Evolutionary conservation across 2,329 filamentous ascomycete species (phyloP).

Genomic region (Cladorrhinum sp.): DNA sequence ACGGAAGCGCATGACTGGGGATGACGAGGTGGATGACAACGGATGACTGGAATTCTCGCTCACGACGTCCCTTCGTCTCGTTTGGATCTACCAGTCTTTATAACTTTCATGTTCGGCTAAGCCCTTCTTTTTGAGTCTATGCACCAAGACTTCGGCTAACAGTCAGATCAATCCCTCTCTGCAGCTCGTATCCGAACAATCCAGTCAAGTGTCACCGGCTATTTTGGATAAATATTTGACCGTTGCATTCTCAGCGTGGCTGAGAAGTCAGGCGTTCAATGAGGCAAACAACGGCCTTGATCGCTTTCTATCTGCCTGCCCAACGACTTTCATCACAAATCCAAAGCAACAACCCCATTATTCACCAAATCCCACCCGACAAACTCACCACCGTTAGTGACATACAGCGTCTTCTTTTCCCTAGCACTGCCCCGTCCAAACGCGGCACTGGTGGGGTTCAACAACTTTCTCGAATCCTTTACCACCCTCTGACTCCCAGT

Average conservation of each 20-base stretch:
- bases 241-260: not conserved
- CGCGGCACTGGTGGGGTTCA: slow-evolving; percentile 15
- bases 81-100: not conserved
- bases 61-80: too few species aligned
- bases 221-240: not conserved
- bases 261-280: not conserved
- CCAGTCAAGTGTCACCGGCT: not conserved
- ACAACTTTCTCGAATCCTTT: slow-evolving; percentile 12
- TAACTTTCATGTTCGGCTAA: too few species aligned
- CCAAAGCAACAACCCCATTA: slow-evolving; percentile 11
- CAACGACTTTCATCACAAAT: not conserved
- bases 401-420: slow-evolving; percentile 21
- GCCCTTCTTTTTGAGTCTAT: too few species aligned
- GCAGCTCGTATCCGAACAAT: not conserved
- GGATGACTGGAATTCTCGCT: too few species aligned
- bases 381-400: slow-evolving; percentile 14
- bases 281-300: not conserved
- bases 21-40: too few species aligned
- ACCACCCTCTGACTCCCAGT: slow-evolving; percentile 16
- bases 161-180: too few species aligned
- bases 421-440: slow-evolving; percentile 16
- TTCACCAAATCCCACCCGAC: slow-evolving; percentile 9
- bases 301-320: too few species aligned
- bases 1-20: too few species aligned
- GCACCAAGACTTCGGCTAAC: too few species aligned